phyloP scores from a whole-genome alignment of 768 basidiomycete genomes.

The Lentinula edodes region DNA sequence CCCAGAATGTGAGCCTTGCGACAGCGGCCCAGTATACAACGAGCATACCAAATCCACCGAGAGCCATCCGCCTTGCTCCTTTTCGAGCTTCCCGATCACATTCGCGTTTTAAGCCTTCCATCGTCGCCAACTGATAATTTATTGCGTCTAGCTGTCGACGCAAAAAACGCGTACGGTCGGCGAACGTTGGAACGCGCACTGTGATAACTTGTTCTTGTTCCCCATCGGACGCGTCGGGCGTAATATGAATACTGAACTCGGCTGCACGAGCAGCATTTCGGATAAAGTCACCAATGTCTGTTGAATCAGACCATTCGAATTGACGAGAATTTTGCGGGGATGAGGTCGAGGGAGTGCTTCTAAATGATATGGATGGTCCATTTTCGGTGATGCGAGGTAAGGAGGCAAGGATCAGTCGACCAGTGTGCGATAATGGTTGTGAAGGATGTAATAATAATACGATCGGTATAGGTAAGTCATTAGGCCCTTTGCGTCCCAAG shows the following conservation, averaged over 20 bases:
- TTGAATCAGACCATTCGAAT: constrained; percentile 59
- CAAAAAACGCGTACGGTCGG: constrained; percentile 55
- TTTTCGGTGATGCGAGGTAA: constrained; percentile 18
- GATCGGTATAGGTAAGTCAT: constrained; percentile 23
- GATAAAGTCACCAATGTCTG: constrained; percentile 63
- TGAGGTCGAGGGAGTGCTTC: constrained; percentile 27
- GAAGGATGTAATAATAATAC: constrained; percentile 65
- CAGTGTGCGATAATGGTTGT: constrained; percentile 62
- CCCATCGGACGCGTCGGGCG: neutral
- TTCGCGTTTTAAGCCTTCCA: constrained; percentile 49
- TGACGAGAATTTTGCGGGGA: constrained; percentile 6
- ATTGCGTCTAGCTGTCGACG: constrained; percentile 39
- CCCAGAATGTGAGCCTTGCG: constrained; percentile 61
- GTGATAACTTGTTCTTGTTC: constrained; percentile 25
- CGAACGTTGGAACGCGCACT: constrained; percentile 59
- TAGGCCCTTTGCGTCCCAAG: constrained; percentile 20
- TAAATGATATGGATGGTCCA: constrained; percentile 34
- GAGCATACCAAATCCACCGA: constrained; percentile 53
- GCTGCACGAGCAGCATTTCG: constrained; percentile 51
- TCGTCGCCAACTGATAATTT: constrained; percentile 35
- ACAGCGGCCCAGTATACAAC: constrained; percentile 62
- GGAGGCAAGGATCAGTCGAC: constrained; percentile 47
- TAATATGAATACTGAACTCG: constrained; percentile 45
- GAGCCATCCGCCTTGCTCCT: constrained; percentile 51
- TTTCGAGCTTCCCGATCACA: constrained; percentile 54